Conservation (phyloP, 768 basidiomycete species). For the Calocybe cyanea region DNA sequence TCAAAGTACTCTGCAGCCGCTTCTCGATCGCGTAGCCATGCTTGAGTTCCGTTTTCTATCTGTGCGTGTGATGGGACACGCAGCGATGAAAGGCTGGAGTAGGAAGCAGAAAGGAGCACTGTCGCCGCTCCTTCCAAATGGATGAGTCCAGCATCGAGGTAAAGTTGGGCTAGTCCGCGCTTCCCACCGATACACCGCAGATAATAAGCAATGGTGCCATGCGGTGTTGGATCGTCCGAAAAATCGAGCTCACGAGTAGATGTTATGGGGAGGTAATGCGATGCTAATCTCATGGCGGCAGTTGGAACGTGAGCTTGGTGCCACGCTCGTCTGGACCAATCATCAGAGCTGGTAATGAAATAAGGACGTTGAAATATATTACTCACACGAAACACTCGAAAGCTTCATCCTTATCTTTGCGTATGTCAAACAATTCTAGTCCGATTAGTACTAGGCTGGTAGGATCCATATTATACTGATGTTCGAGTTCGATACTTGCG, state of each 20-base stretch:
- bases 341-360: conserved; percentile 1
- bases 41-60: conserved; percentile 57
- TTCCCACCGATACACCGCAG: conserved; percentile 63
- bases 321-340: conserved; percentile 66
- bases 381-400: conserved; percentile 80
- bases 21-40: conserved; percentile 73
- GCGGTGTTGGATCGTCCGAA: conserved; percentile 34
- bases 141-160: conserved; percentile 73
- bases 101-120: conserved; percentile 66
- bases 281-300: conserved; percentile 73
- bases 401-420: conserved; percentile 70
- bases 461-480: conserved; percentile 81
- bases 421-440: conserved; percentile 69
- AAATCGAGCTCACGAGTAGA: conserved; percentile 34
- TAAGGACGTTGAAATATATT: neutral
- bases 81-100: conserved; percentile 74
- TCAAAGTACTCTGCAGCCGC: conserved; percentile 71
- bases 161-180: conserved; percentile 68
- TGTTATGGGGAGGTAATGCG: conserved; percentile 65
- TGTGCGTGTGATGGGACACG: conserved; percentile 56
- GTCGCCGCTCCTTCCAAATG: conserved; percentile 80
- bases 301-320: conserved; percentile 71
- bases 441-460: conserved; percentile 74
- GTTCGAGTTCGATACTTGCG: conserved; percentile 48
- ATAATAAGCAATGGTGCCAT: conserved; percentile 59